Evolutionary conservation across 768 basidiomycete genomes (phyloP), one percentile per base, ranked within the genome.

Genomic region (Cyathus striatus): DNA sequence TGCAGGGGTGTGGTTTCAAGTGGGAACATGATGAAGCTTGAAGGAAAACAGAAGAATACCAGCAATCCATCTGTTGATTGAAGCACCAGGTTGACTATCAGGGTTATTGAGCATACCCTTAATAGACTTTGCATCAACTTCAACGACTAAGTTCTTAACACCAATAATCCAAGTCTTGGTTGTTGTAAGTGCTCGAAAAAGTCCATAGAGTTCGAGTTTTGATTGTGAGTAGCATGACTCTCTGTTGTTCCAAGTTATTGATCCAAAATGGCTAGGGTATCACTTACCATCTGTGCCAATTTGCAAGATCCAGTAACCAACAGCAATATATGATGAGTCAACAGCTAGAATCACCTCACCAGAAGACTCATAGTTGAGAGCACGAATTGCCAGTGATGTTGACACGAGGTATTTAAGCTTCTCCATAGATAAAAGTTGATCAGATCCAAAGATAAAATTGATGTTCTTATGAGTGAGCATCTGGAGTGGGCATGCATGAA

Each of bases 31-130:
- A 0, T 52, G 33, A 0, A 74, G 42, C 16, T 46, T 50, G 38
- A 74, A 72, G 40, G 63, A 44, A 32, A 66, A 72, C 20, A 64
- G 27, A 3, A 66, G 42, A 12, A 72, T 70, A 6, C 55, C 60
- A 36, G 56, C 50, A 20, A 72, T 68, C 72, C 70, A 73, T n/a
- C 59, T 42, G 41, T 72, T 73, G 6, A 72, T 64, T 0, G 68
- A 44, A 0, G 66, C 61, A 42, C 62, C 65, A 0, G 65, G 67
- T n/a, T 57, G 57, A 0, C 63, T 20, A 24, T 71, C 65, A 0
- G 69, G 68, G 12, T 63, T 43, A 40, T 70, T 66, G 3, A 73
- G 38, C 66, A 71, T 72, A 13, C 63, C 65, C 40, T 64, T 65
- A 6, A 73, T 68, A 43, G 64, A 64, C 25, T 64, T 52, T 0